Conservation (phyloP, 768 basidiomycete species). For the Boletus vermiculosoides region DNA sequence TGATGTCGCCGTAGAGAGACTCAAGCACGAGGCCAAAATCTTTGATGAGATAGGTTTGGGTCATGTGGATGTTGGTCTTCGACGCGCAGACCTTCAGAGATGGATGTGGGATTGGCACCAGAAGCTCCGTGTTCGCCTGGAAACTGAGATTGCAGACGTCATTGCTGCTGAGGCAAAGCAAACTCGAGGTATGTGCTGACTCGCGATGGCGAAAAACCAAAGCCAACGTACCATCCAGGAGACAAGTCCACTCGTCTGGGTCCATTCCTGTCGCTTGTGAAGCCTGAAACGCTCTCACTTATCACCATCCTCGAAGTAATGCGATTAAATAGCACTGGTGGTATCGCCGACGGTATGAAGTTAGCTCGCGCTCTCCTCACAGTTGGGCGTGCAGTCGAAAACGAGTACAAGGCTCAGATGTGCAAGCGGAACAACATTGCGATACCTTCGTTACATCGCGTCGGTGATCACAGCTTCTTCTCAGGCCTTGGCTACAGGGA, state of each 20-base stretch:
- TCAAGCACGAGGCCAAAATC: constrained; percentile 59
- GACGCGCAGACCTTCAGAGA: constrained; percentile 51
- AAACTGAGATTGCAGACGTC: constrained; percentile 50
- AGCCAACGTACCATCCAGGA: constrained; percentile 1
- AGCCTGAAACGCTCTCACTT: constrained; percentile 76
- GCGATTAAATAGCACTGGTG: constrained; percentile 74
- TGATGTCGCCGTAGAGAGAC: constrained; percentile 72
- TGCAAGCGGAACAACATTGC: constrained; percentile 63
- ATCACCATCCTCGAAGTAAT: constrained; percentile 89
- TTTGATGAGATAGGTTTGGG: constrained; percentile 59
- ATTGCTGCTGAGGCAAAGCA: constrained; percentile 34
- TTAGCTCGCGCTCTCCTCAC: constrained; percentile 76
- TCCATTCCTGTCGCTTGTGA: constrained; percentile 75
- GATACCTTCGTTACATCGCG: constrained; percentile 37
- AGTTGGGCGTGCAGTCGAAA: constrained; percentile 83
- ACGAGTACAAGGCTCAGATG: constrained; percentile 85
- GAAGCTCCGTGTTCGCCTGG: constrained; percentile 51
- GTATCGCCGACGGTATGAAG: constrained; percentile 85
- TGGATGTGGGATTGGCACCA: constrained; percentile 91
- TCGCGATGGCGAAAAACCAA: neutral
- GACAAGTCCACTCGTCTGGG: constrained; percentile 38
- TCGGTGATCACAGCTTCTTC: constrained; percentile 46
- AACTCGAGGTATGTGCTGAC: constrained; percentile 18
- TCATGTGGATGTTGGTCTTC: constrained; percentile 42
- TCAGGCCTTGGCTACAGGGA: constrained; percentile 57